Base-by-base conservation (phyloP, 768 basidiomycete species). In the Suillus cothurnatus region DNA sequence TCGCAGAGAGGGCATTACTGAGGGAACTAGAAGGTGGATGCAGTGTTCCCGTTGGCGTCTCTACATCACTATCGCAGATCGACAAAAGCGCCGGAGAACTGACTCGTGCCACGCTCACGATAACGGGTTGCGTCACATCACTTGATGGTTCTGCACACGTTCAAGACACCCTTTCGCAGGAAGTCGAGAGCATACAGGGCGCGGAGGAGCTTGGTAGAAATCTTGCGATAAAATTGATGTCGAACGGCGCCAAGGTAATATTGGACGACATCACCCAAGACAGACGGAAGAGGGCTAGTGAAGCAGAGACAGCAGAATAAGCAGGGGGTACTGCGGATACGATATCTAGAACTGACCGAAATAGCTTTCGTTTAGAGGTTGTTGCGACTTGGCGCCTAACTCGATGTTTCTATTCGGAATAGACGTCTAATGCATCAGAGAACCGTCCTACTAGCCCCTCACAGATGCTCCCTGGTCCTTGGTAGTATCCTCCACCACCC, bases 21-120 rank as follows among this genome's bases (percentile, higher is more conserved):
- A 83, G 90, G n/a, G 89, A 90, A 28, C 82, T 99, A 61, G 97
- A 99, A 77, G 97, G 97, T 34, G 97, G 97, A 31, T 99, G 97
- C 79, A 95, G 93, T 67, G 96, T 99, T 0, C 97, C 97, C 3
- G 95, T 99, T 19, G 97, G 96, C 4, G 89, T 94, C 34, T 80
- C 82, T 60, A 88, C 87, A 34, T 78, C 74, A 55, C 75, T 91
- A 63, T 75, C 76, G 19, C 71, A 73, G 14, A 67, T 69, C 6
- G 71, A 71, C 15, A 71, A 71, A 45, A 79, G 73, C 31, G 81
- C 76, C 0, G 79, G 73, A 21, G 65, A 41, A 64, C 61, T 64
- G 41, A 59, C 26, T 1, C 59, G 50, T 34, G 71, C 63, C 6
- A 57, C 71, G 47, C 78, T 99, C 65, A 84, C 81, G 61, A 76